Evolutionary conservation across 1,284 basidiomycete species (phyloP), one percentile per base, ranked within the genome.

Genomic region (Boletus semigastroideus): DNA sequence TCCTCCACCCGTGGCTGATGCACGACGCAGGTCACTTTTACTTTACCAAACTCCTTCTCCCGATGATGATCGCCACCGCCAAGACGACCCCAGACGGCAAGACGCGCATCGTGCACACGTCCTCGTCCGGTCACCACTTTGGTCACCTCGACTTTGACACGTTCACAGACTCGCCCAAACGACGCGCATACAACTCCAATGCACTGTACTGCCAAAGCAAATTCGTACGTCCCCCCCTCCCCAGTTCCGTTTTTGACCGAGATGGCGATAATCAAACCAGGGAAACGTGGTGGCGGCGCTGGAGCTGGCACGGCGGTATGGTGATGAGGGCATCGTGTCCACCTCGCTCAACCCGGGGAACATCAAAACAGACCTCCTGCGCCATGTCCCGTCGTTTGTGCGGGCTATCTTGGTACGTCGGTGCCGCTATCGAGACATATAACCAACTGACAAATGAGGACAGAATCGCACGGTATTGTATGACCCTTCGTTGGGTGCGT

Each of bases 31-130:
- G 75, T 47, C 71, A 71, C 44, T 69, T 70, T 44, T 68, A 78
- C 52, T 69, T 86, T 49, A 82, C 78, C 17, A 63, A 65, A 16
- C 60, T 68, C 10, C 67, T 79, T 13, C 59, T 78, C 12, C 79
- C 80, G 0, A 60, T 67, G 0, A 66, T 82, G 0, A 62, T 73
- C 8, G 57, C 62, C 6, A 65, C 67, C 0, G 64, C 72, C 0
- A 59, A 64, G 33, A 60, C 67, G 1, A 54, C 63, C 3, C 54
- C 64, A 13, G 64, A 65, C 16, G 59, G 71, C 5, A 71, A 69
- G 1, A 64, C 69, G 3, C 73, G 82, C n/a, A 64, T 83, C 19
- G 68, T 82, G 51, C 65, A 68, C 43, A 71, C 72, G 1, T 62
- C 74, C 0, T 80, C 78, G 0, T 58, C 57, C 2, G 64, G 53